Evolutionary conservation across 2,329 filamentous ascomycete species (phyloP), one percentile per base, ranked within the genome.

Genomic region (Cercospora sp.): DNA sequence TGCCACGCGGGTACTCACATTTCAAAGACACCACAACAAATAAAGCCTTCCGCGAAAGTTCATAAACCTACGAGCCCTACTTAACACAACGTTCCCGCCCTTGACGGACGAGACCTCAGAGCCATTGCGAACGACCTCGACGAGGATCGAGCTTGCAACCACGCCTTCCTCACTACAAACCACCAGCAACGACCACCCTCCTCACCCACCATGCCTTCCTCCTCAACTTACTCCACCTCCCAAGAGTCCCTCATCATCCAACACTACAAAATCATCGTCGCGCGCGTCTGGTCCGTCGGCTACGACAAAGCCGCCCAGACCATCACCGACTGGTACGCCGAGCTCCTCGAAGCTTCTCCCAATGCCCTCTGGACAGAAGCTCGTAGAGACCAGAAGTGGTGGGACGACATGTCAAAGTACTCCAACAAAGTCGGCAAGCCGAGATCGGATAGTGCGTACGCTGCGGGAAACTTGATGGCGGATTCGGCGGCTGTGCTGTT

Each of bases 401-500:
- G 60, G 55, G 26, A 24, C 8, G 28, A 68, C 5, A 37, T 66
- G 40, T n/a, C 21, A 6, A 16, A 58, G 43, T 34, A 68, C 16
- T 63, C 53, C 21, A 43, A 58, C 13, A 61, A 66, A 24, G 62
- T 24, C 40, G 61, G 30, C 28, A 58, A 53, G 9, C 49, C 62
- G 12, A 8, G 18, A 6, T 63, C 62, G 8, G 66, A 68, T 26
- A 40, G 55, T n/a, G 45, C 37, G 26, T 66, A 58, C 6, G 57
- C 30, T 1, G 67, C 67, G 12, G 67, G 67, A 0, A 66, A 67
- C 34, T 28, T 64, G 21, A 18, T 69, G 28, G 51, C 63, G 40
- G 66, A 70, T 51, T 61, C 68, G 16, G 70, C 57, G 7, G 64
- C 58, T 43, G 34, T 61, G 10, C 26, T 73, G 55, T 70, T 71